Evolutionary conservation across 1,139 yeast genomes (phyloP), one percentile per base, ranked within the genome.

Genomic region (Blastobotrys niveus): DNA sequence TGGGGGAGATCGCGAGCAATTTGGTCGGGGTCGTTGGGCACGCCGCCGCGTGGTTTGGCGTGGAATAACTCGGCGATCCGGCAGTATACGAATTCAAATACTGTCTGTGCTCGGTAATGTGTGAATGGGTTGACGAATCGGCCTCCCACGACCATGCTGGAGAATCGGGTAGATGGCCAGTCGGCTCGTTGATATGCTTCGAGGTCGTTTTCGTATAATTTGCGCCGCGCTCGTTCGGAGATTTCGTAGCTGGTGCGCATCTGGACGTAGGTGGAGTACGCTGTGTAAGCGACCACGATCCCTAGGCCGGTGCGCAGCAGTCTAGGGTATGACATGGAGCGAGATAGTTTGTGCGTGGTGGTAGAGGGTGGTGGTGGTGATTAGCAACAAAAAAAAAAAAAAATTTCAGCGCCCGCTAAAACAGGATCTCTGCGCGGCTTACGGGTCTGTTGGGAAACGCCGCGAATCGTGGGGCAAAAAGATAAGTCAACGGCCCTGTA

Each of bases 41-140:
- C 74, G 2, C 79, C 77, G 30, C 86, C 91, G 20, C 93, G 79
- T 42, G 81, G 80, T 32, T 74, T 68, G 45, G 74, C 66, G 54
- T 83, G 86, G 52, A 82, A 73, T 5, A 86, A 60, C 60, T 88
- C 96, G 49, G 80, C 63, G 3, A 86, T 51, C 25, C 96, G 67
- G 48, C 88, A 84, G 36, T 76, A 68, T 29, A 85, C 66, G 63
- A 88, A 89, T 65, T 89, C 96, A 60, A 85, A 84, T 5, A 87
- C 73, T 0, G 96, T 87, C 63, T 88, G 96, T 2, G 89, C 82
- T 39, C 96, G 70, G 60, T 89, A 89, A 59, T 89, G 96, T n/a
- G 75, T 76, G 59, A 89, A 89, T 2, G 97, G 97, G 58, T 89
- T 89, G 45, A 86, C 93, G 64, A 77, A 89, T 60, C 88, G 71